Evolutionary conservation across 345 rosid species (phyloP).

Genomic region (Salix suchowensis): DNA sequence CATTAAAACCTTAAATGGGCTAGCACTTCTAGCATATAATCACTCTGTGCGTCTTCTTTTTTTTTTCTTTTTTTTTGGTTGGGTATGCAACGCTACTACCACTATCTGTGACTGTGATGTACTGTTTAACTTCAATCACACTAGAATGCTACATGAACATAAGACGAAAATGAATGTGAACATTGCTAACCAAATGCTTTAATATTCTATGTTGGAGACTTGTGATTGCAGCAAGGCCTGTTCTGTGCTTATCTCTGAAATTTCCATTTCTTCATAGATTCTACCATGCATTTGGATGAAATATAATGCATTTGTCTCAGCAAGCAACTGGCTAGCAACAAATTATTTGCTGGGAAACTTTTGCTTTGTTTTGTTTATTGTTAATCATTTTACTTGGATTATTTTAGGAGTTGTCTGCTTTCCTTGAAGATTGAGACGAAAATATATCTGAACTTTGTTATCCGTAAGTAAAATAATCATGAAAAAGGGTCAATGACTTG

Average conservation of each 20-base stretch:
- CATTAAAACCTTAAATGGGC: neutral
- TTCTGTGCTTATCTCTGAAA: no score
- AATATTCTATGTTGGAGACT: no score
- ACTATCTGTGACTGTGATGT: neutral
- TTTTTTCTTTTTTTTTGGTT: neutral
- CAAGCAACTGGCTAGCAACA: no score
- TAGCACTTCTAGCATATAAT: neutral
- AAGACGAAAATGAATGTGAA: no score
- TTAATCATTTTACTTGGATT: neutral
- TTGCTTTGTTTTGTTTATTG: neutral
- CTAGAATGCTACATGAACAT: no score
- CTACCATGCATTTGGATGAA: no score
- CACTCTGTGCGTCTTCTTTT: neutral
- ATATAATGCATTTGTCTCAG: no score
- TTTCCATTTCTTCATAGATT: no score
- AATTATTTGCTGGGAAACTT: no score
- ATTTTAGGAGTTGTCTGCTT: neutral
- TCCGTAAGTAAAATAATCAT: neutral
- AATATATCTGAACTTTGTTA: neutral
- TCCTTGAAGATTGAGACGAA: neutral
- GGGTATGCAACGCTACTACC: neutral
- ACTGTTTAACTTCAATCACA: neutral
- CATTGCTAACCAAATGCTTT: no score
- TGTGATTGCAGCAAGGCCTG: no score
- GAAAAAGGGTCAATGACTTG: neutral